Percentiles rank a stretch among this genome's conserved stretches.
Conservation (phyloP, 257 asterid genomes). For the Orobanche coerulescens region DNA sequence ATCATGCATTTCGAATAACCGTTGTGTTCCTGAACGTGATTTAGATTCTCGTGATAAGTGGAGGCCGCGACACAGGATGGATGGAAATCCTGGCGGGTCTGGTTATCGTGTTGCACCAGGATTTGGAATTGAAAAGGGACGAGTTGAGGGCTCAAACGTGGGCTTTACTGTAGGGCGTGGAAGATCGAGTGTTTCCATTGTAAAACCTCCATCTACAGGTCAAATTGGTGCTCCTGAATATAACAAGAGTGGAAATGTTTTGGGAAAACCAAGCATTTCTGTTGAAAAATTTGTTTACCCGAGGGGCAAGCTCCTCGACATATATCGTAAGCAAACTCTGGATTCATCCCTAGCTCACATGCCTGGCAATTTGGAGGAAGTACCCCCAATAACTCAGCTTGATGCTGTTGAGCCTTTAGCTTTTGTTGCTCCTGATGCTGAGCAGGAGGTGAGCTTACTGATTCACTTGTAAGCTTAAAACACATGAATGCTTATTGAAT, state of each 20-base stretch:
- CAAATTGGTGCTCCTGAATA: conserved; percentile 45
- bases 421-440: conserved; percentile 75
- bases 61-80: conserved; percentile 99
- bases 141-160: conserved; percentile 59
- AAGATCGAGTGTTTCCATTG: conserved; percentile 42
- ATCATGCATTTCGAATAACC: conserved; percentile 40
- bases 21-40: conserved; percentile 71
- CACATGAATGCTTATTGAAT: conserved; percentile 4
- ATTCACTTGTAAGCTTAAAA: conserved; percentile 4
- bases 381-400: conserved; percentile 47
- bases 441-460: conserved; percentile 60
- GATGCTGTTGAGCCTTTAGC: conserved; percentile 64
- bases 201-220: conserved; percentile 41
- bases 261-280: conserved; percentile 39
- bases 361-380: conserved; percentile 67
- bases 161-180: conserved; percentile 97
- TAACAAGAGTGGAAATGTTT: conserved; percentile 37
- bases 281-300: conserved; percentile 53
- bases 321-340: conserved; percentile 65
- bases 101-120: conserved; percentile 95
- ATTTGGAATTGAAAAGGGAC: conserved; percentile 79
- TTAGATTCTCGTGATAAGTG: conserved; percentile 94
- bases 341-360: conserved; percentile 36
- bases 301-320: conserved; percentile 88
- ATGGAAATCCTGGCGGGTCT: conserved; percentile 52